These are phyloP conservation scores for Neonectria faginata DNA, from an alignment of 2,329 filamentous ascomycete species.

Conservation along the genomic window DNA sequence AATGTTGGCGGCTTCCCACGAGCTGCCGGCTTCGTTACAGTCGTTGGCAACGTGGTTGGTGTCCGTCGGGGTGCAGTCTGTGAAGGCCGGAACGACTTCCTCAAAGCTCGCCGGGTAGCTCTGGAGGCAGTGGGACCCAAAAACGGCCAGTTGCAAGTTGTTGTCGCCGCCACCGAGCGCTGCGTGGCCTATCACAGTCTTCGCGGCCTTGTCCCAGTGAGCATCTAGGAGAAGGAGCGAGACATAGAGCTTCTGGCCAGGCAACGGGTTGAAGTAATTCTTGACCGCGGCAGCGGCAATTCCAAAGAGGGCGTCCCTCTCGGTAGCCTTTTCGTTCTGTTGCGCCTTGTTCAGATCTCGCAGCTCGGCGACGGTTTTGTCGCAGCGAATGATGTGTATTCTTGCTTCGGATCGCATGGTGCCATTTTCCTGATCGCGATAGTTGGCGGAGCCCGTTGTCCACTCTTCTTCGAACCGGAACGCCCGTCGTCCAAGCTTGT, in stretches of 20 bases:
- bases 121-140: constrained; percentile 91
- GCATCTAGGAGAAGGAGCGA: constrained; percentile 88
- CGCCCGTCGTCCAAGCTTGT: constrained; percentile 84
- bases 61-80: constrained; percentile 90
- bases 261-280: constrained; percentile 77
- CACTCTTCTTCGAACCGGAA: constrained; percentile 97
- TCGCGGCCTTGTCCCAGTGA: constrained; percentile 81
- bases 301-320: constrained; percentile 78
- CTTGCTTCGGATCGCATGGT: constrained; percentile 91
- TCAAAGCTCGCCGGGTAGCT: constrained; percentile 91
- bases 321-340: constrained; percentile 76
- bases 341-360: constrained; percentile 82
- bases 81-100: constrained; percentile 89
- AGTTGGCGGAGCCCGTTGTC: constrained; percentile 84
- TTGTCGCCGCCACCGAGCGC: constrained; percentile 81
- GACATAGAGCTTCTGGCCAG: constrained; percentile 88
- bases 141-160: constrained; percentile 86
- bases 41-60: constrained; percentile 85
- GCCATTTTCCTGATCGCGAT: constrained; percentile 76
- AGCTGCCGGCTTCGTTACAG: constrained; percentile 86
- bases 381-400: constrained; percentile 84
- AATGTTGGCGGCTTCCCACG: constrained; percentile 95
- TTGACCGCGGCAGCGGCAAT: constrained; percentile 84
- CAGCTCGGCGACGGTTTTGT: constrained; percentile 88
- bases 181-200: constrained; percentile 82